Conservation (phyloP, 768 basidiomycete genomes). For the Suillus alpinus region DNA sequence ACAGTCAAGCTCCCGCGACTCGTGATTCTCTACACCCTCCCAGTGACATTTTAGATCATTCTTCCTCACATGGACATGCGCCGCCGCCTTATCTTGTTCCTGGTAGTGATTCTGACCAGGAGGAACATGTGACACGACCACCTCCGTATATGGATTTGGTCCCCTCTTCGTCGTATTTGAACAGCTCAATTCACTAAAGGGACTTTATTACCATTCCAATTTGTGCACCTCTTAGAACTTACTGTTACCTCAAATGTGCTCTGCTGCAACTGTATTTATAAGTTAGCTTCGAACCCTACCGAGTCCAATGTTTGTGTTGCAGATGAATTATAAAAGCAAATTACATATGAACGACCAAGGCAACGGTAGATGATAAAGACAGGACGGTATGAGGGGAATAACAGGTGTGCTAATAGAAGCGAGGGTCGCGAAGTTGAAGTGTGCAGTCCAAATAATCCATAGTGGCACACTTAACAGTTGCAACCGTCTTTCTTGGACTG, state of each 20-base stretch:
- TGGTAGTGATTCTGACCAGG: slow-evolving; percentile 40
- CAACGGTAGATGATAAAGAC: slow-evolving; percentile 19
- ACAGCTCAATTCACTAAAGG: neutral
- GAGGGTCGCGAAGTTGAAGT: slow-evolving; percentile 13
- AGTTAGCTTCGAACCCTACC: neutral
- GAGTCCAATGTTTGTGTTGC: slow-evolving; percentile 13
- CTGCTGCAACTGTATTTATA: slow-evolving; percentile 8
- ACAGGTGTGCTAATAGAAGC: neutral
- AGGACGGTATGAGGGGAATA: slow-evolving; percentile 13
- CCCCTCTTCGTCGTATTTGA: slow-evolving; percentile 14
- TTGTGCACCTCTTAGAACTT: neutral
- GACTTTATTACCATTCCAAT: neutral
- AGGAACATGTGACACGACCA: slow-evolving; percentile 53
- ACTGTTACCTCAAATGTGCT: neutral
- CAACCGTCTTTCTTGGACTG: slow-evolving; percentile 72
- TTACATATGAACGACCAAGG: slow-evolving; percentile 22
- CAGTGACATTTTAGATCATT: slow-evolving; percentile 29
- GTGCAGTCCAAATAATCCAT: slow-evolving; percentile 8
- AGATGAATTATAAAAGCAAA: slow-evolving; percentile 25
- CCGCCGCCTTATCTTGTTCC: slow-evolving; percentile 77
- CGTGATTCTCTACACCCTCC: slow-evolving; percentile 33
- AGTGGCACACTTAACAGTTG: slow-evolving; percentile 59
- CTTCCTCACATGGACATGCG: slow-evolving; percentile 53
- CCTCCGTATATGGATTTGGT: slow-evolving; percentile 62
- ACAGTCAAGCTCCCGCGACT: slow-evolving; percentile 26